Evolutionary conservation across 1,284 basidiomycete species (phyloP).

Genomic region (Papiliotrema flavescens): DNA sequence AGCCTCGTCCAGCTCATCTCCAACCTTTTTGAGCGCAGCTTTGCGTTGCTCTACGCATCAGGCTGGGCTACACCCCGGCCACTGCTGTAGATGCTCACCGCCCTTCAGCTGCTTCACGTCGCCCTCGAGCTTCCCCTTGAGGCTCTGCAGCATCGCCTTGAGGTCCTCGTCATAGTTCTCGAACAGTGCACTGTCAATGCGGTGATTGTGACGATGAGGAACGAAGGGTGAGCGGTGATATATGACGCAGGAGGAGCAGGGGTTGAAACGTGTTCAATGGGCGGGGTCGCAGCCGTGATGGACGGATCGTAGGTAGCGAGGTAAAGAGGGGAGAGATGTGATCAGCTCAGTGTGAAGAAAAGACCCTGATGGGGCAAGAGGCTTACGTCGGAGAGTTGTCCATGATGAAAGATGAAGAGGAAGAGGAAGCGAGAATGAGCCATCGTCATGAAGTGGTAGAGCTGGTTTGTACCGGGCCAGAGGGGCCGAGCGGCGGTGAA

Average conservation of each 20-base stretch:
- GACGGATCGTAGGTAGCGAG: not conserved
- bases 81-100: slow-evolving; percentile 31
- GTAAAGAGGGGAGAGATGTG: not conserved
- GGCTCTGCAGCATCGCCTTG: slow-evolving; percentile 40
- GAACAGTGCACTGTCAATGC: slow-evolving; percentile 42
- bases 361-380: not conserved
- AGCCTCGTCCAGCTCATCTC: slow-evolving; percentile 96
- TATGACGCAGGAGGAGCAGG: not conserved
- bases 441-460: too few species aligned
- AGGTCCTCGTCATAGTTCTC: slow-evolving; percentile 51
- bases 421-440: not conserved
- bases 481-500: not conserved
- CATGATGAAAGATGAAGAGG: slow-evolving; percentile 22
- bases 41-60: slow-evolving; percentile 68
- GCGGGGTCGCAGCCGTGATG: too few species aligned
- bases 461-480: not conserved
- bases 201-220: not conserved
- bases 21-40: slow-evolving; percentile 74
- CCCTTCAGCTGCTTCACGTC: slow-evolving; percentile 45
- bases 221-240: not conserved
- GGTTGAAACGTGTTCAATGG: not conserved
- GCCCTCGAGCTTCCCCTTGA: slow-evolving; percentile 45
- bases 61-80: not conserved
- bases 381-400: slow-evolving; percentile 50
- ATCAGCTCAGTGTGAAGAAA: not conserved